phyloP scores from a whole-genome alignment of 2,329 filamentous ascomycete genomes.

The Xylariaceae sp. region DNA sequence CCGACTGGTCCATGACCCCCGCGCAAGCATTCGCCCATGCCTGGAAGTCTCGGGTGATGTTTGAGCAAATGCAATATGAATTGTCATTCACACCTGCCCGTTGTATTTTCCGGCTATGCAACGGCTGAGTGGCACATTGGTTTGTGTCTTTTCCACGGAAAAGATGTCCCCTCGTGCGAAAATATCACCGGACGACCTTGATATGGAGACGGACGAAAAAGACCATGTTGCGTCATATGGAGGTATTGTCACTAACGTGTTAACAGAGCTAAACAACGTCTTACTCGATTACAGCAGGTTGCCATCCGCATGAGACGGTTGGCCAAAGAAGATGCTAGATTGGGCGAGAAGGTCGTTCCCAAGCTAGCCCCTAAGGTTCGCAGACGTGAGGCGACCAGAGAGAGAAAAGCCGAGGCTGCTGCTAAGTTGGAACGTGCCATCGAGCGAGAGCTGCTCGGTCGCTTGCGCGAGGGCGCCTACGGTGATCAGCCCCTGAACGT shows the following conservation, averaged over 20 bases:
- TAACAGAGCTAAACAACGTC: conserved; percentile 72
- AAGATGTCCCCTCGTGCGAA: too few relatives aligned
- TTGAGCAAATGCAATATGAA: too few relatives aligned
- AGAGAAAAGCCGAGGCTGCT: conserved; percentile 71
- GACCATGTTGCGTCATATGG: background rate
- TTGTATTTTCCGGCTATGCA: background rate
- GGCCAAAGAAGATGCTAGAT: conserved; percentile 79
- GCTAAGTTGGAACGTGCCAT: conserved; percentile 95
- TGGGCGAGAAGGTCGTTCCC: conserved; percentile 83
- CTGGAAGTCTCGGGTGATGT: too few relatives aligned
- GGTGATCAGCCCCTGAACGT: conserved; percentile 93
- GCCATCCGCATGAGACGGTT: conserved; percentile 73
- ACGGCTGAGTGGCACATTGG: background rate
- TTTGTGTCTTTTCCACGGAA: background rate
- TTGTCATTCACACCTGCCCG: background rate
- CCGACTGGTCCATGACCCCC: background rate
- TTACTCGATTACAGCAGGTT: conserved; percentile 72
- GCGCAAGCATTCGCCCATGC: background rate
- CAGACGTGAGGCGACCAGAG: conserved; percentile 67
- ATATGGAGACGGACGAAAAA: too few relatives aligned
- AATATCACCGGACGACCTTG: too few relatives aligned
- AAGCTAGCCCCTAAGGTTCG: conserved; percentile 87
- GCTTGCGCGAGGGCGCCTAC: conserved; percentile 86
- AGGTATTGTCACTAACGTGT: conserved; percentile 48
- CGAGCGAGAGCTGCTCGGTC: conserved; percentile 88